These are phyloP conservation scores for Pyronema omphalodes DNA, from an alignment of 495 filamentous ascomycete species.

Conservation along the genomic window DNA sequence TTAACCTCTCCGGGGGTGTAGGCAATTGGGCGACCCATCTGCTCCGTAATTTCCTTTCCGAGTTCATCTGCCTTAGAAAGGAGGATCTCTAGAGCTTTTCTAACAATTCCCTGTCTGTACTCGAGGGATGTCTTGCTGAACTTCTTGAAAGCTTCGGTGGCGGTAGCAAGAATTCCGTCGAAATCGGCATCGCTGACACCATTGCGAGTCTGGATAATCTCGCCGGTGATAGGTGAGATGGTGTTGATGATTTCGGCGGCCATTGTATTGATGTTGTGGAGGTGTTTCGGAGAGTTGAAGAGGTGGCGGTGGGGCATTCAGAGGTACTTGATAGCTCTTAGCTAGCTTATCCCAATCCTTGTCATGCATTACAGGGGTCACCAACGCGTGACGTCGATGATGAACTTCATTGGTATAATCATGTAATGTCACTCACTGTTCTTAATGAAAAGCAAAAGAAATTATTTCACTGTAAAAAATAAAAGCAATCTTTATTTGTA, in stretches of 20 bases:
- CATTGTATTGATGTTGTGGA: constrained; percentile 32
- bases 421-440: too few relatives aligned
- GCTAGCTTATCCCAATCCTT: too few relatives aligned
- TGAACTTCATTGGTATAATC: too few relatives aligned
- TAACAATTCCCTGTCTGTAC: constrained; percentile 56
- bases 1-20: constrained; percentile 64
- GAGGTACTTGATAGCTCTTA: too few relatives aligned
- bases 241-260: constrained; percentile 66
- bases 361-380: too few relatives aligned
- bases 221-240: constrained; percentile 72
- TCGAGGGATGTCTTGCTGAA: constrained; percentile 48
- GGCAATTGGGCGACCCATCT: constrained; percentile 84
- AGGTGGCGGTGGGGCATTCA: too few relatives aligned
- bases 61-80: constrained; percentile 54
- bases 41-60: constrained; percentile 67
- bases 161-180: constrained; percentile 40
- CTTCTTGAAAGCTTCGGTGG: constrained; percentile 50
- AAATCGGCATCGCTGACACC: constrained; percentile 51
- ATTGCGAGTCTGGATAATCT: constrained; percentile 54
- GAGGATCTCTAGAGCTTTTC: constrained; percentile 51
- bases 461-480: too few relatives aligned
- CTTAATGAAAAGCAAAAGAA: too few relatives aligned
- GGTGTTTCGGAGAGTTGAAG: too few relatives aligned
- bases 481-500: too few relatives aligned
- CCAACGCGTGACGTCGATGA: too few relatives aligned